These are phyloP conservation scores for Prototheca wickerhamii DNA, from an alignment of 163 green algal genomes.

Conservation along the genomic window DNA sequence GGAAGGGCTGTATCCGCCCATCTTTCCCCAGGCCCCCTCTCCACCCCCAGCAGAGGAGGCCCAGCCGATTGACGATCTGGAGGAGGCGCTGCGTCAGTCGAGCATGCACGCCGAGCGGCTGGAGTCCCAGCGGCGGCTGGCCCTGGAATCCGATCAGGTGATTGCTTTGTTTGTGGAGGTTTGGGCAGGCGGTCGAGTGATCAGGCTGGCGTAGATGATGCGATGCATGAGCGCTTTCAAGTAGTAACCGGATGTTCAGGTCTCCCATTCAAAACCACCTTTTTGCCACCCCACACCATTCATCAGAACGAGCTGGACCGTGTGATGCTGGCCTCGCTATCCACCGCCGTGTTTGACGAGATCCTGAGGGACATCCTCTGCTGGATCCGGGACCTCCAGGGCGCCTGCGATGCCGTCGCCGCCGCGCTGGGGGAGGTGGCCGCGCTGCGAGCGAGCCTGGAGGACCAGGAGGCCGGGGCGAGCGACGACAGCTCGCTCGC, in stretches of 20 bases:
- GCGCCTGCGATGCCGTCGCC: slow-evolving; percentile 4
- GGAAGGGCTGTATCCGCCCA: no score
- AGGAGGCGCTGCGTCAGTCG: no score
- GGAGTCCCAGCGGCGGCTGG: no score
- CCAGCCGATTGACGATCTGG: no score
- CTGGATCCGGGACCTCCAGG: slow-evolving; percentile 23
- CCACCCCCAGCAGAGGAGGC: no score
- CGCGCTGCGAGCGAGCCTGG: background rate
- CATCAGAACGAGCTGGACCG: slow-evolving; percentile 10
- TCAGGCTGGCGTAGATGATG: no score
- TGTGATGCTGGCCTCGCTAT: slow-evolving; percentile 13
- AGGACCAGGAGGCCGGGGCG: background rate
- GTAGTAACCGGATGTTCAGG: background rate
- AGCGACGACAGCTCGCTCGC: background rate
- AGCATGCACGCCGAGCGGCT: no score
- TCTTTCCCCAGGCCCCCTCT: no score
- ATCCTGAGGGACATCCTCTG: slow-evolving; percentile 27
- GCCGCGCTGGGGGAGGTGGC: slow-evolving; percentile 1
- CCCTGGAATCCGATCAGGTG: no score
- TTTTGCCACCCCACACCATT: background rate
- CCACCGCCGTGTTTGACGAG: slow-evolving; percentile 19
- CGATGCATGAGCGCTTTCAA: no score
- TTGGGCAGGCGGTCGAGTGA: no score
- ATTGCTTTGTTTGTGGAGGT: no score
- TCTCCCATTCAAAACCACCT: background rate